Evolutionary conservation across 2,329 filamentous ascomycete genomes (phyloP).

Genomic region (Pseudogymnoascus sp.): DNA sequence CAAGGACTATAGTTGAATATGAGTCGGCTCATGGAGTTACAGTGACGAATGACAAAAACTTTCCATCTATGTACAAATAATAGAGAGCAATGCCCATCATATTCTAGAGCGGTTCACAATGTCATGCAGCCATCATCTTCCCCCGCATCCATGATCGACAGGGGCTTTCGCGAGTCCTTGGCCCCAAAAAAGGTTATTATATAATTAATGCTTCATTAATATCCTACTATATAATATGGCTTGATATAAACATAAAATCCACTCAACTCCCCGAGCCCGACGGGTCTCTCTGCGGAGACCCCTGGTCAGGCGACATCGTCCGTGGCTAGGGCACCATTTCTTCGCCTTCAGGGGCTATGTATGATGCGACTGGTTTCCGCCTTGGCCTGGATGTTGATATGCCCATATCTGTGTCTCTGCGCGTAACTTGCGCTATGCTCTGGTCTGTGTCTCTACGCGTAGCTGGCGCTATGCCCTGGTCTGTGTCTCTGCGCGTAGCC

Average conservation of each 20-base stretch:
- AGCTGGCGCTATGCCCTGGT: too few species aligned
- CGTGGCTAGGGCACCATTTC: not conserved
- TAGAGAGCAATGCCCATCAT: not conserved
- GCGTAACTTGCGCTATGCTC: not conserved
- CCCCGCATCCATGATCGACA: not conserved
- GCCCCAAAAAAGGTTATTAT: not conserved
- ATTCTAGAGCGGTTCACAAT: not conserved
- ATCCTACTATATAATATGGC: not conserved
- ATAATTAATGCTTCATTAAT: not conserved
- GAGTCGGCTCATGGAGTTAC: not conserved
- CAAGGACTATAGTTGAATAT: not conserved
- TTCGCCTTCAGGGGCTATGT: not conserved
- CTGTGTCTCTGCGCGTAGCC: too few species aligned
- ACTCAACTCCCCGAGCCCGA: not conserved
- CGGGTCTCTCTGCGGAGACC: not conserved
- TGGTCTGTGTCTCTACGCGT: not conserved
- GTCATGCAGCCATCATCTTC: not conserved
- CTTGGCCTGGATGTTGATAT: not conserved
- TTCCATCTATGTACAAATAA: not conserved
- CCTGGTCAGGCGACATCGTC: constrained; percentile 1
- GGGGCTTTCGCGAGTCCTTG: not conserved
- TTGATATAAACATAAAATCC: not conserved
- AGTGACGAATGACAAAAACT: not conserved
- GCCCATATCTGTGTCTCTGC: not conserved
- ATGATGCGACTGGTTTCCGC: not conserved